Conservation (phyloP, 306 rosid species). For the Trichosanthes truncata region DNA sequence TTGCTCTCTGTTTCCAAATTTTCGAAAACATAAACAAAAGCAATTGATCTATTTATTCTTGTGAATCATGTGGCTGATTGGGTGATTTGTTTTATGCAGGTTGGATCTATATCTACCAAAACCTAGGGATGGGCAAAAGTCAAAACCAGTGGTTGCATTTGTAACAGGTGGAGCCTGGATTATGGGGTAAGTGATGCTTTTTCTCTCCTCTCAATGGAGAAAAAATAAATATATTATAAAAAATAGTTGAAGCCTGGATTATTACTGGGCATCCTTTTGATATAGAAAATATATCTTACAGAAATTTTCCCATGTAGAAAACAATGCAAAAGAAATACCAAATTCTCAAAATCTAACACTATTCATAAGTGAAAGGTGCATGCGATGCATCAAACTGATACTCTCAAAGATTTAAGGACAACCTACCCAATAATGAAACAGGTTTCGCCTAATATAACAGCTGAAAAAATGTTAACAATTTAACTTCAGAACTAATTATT, state of each 20-base stretch:
- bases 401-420: neutral
- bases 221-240: neutral
- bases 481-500: neutral
- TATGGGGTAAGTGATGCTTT: conserved; percentile 54
- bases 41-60: neutral
- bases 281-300: neutral
- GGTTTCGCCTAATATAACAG: neutral
- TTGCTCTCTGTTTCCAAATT: neutral
- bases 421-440: neutral
- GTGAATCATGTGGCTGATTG: conserved; percentile 16
- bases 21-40: neutral
- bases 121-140: conserved; percentile 42
- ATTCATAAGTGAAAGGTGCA: neutral
- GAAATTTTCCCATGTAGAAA: neutral
- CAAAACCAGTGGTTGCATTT: conserved; percentile 85
- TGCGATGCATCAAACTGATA: neutral
- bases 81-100: conserved; percentile 34
- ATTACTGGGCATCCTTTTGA: neutral
- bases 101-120: conserved; percentile 83
- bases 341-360: neutral
- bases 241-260: neutral
- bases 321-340: neutral
- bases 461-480: neutral
- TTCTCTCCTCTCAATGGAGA: neutral
- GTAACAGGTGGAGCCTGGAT: conserved; percentile 98